A percentile compares a stretch with the other conserved stretches of the same genome.
Evolutionary conservation across 495 filamentous ascomycete species (phyloP).

Genomic region (Geopyxis carbonaria): DNA sequence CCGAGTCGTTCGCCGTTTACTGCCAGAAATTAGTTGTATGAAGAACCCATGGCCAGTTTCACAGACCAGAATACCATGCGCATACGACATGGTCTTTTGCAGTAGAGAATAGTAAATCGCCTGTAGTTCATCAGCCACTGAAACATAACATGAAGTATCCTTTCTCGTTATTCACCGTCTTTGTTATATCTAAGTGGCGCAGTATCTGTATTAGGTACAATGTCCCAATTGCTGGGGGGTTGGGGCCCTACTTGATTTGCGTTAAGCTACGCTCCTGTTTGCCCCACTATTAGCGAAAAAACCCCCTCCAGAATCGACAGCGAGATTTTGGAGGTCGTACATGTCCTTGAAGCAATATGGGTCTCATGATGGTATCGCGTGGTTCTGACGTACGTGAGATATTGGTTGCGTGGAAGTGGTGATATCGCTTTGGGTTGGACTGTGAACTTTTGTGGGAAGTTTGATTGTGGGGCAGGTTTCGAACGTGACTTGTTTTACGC

Average conservation of each 20-base stretch:
- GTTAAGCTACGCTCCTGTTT: slow-evolving; percentile 81
- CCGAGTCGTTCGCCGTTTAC: slow-evolving; percentile 89
- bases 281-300: slow-evolving; percentile 20
- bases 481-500: no score
- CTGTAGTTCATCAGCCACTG: slow-evolving; percentile 24
- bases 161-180: slow-evolving; percentile 44
- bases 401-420: not conserved
- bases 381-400: no score
- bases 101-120: slow-evolving; percentile 92
- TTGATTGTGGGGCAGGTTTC: no score
- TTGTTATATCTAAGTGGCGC: slow-evolving; percentile 51
- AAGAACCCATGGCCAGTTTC: slow-evolving; percentile 6
- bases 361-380: slow-evolving; percentile 85
- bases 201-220: not conserved
- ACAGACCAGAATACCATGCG: slow-evolving; percentile 56
- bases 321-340: slow-evolving; percentile 30
- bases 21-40: slow-evolving; percentile 1
- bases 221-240: not conserved
- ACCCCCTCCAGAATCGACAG: slow-evolving; percentile 6
- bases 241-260: slow-evolving; percentile 66
- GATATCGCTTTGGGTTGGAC: no score
- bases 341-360: slow-evolving; percentile 88
- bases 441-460: no score
- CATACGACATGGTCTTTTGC: slow-evolving; percentile 95
- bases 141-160: not conserved